Base-by-base conservation (phyloP, 2,329 filamentous ascomycete genomes). In the Erysiphe pulchra region DNA sequence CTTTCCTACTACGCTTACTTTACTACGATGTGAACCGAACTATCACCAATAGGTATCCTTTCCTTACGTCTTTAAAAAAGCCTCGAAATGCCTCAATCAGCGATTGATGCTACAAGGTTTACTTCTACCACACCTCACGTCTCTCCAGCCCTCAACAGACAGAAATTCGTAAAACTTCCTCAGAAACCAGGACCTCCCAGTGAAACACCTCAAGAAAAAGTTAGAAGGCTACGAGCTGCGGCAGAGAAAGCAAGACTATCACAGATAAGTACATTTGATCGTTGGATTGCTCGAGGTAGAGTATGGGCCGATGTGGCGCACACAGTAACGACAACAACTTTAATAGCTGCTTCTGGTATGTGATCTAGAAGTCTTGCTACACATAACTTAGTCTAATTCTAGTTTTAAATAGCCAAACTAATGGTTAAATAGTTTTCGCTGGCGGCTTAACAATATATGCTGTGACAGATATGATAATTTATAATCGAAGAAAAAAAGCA, bases 91-190 rank as follows among this genome's bases (percentile, higher is more conserved):
- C 69, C 78, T 49, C 77, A 79, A 58, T 81, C 74, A 63, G 76
- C 80, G 59, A 73, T 73, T 55, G 81, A 86, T 60, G 81, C 82
- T 53, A 90, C 82, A 55, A 77, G 80, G 58, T 90, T 81, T 62
- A 81, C 77, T 14, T 65, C 75, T 24, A 79, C 74, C 16, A 73
- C 69, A 49, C 75, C 75, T 33, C 80, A 84, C 62, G 80, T 79
- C 54, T 69, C 70, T 51, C 73, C 74, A 17, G 32, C 40, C 16
- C 28, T 17, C 16, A 17, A 16, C 8, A 43, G 17, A 11, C n/a
- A 9, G 9, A n/a, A 2, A 1, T 24, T 17, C 16, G 17, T 10
- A 52, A 80, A 80, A 59, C 61, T 68, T 38, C 60, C 59, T 46
- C 55, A 60, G 45, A 56, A 59, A 32, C 46, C 51, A 8, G 53